Base-by-base conservation (phyloP, 2,329 filamentous ascomycete genomes). In the Catunica adiposa region DNA sequence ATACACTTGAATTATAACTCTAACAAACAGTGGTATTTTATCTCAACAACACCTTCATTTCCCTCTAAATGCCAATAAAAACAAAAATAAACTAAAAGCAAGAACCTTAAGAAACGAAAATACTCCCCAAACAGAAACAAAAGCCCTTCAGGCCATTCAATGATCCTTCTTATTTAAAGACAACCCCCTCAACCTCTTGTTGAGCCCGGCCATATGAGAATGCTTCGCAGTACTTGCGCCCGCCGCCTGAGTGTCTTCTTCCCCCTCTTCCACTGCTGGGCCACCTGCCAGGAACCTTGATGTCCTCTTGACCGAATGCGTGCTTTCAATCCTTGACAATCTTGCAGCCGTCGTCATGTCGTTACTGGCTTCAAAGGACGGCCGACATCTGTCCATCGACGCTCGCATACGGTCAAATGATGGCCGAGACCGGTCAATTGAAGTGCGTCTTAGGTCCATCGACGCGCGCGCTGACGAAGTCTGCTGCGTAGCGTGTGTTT, bases 331-430 rank as follows among this genome's bases (percentile, higher is more conserved):
- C 60, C 89, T 78, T 51, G 83, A 83, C 61, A 98, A 71, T 65
- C 90, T 82, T 38, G 88, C 88, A 14, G 89, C 89, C 26, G 86
- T 89, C 0, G 90, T 95, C 64, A 96, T 95, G 63, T 97, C 92
- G 63, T 82, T 85, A 67, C 83, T 92, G 38, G 80, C 81, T 69
- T 96, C 90, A 66, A 88, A 95, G 67, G 86, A 90, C 9, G 84
- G 78, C 62, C 89, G 77, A 17, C 87, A 79, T 25, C 84, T 81
- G 64, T 97, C 92, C 79, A 94, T 90, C 0, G 88, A 94, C 60
- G 82, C 80, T 52, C 89, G 78, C 63, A 94, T 80, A 56, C 89
- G 80, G 64, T 97, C 90, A 66, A 86, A 94, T n/a, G 87, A 94
- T 42, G 87, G 87, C 60, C 88, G 75, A 3, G 83, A 75, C 59